These are phyloP conservation scores for Dimargaris verticillata DNA, from an alignment of 192 early-diverging fungal species.

Conservation along the genomic window DNA sequence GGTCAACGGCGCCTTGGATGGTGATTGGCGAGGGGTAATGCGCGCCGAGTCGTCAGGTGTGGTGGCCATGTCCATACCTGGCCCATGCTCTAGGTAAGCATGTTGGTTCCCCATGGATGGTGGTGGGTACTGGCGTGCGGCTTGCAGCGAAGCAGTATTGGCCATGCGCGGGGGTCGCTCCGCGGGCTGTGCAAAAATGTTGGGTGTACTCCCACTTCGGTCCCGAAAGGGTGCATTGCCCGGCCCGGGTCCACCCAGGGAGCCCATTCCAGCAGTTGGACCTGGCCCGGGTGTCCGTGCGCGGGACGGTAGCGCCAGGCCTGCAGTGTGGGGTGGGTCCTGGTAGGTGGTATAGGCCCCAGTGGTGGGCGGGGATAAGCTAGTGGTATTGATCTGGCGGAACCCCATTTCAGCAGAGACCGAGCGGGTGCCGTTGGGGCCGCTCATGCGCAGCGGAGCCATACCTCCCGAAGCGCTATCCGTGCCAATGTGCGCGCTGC, in stretches of 20 bases:
- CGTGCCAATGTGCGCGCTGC: neutral
- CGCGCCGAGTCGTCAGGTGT: too few relatives aligned
- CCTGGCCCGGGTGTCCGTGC: neutral
- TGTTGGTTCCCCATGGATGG: too few relatives aligned
- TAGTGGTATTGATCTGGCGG: neutral
- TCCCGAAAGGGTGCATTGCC: conserved; percentile 5
- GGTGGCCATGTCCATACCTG: too few relatives aligned
- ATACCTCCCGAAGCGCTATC: neutral
- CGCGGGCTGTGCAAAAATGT: neutral
- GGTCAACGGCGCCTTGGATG: neutral
- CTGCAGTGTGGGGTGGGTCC: neutral
- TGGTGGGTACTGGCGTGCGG: too few relatives aligned
- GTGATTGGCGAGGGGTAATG: too few relatives aligned
- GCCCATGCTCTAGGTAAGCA: too few relatives aligned
- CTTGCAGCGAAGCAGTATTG: too few relatives aligned
- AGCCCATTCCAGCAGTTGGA: neutral
- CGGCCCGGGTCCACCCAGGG: neutral
- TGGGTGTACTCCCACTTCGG: conserved; percentile 10
- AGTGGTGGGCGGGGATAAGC: neutral
- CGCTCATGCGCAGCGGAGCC: too few relatives aligned
- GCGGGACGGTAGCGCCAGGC: neutral
- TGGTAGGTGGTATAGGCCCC: neutral
- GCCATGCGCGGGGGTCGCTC: neutral
- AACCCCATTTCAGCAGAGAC: neutral
- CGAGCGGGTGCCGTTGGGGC: neutral